Conservation (phyloP, 1,284 basidiomycete species). For the Xerocomus amazonicus region DNA sequence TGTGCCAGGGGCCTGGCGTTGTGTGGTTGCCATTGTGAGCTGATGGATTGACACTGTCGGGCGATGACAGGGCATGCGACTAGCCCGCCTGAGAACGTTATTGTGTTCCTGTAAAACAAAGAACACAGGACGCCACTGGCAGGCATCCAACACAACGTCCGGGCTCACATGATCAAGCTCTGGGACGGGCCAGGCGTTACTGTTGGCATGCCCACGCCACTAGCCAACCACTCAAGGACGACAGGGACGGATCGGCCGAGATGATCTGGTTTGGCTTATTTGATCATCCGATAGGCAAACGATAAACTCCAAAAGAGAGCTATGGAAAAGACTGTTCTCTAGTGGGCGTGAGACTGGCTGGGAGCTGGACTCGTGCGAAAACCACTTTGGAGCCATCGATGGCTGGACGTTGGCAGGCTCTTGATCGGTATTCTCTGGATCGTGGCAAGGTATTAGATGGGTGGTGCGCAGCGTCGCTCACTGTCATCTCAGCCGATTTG, state of each 20-base stretch:
- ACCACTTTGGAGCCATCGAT: background rate
- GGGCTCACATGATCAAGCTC: background rate
- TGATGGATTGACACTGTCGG: background rate
- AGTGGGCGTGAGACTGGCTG: no score
- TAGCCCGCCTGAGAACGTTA: background rate
- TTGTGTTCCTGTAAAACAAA: no score
- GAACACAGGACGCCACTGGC: background rate
- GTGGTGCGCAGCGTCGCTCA: background rate
- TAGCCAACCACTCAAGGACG: background rate
- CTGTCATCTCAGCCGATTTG: background rate
- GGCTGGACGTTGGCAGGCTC: background rate
- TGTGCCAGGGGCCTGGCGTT: slow-evolving; percentile 2
- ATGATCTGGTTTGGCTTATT: slow-evolving; percentile 9
- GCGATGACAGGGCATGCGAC: background rate
- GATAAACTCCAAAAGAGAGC: slow-evolving; percentile 7
- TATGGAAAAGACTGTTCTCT: background rate
- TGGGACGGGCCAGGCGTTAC: background rate
- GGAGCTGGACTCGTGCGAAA: background rate
- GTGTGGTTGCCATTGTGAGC: background rate
- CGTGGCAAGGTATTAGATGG: background rate
- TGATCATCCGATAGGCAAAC: slow-evolving; percentile 10
- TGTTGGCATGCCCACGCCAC: background rate
- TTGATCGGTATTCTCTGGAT: background rate
- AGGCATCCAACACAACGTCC: background rate
- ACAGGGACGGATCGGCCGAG: background rate